Evolutionary conservation across 1,284 basidiomycete genomes (phyloP).

Genomic region (Psilocybe mexicana): DNA sequence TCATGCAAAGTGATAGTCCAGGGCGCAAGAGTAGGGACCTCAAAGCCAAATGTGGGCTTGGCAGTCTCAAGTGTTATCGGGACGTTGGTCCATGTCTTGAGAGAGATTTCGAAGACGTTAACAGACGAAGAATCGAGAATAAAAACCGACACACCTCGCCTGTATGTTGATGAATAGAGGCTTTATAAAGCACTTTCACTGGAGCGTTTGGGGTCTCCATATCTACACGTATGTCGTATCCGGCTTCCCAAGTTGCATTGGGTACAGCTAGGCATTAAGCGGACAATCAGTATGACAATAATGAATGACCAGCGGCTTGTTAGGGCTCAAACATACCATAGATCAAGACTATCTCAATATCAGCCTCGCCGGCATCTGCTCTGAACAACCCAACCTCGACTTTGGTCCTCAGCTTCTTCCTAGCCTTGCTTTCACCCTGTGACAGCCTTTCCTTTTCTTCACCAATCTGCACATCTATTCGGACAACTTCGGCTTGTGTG

Average conservation of each 20-base stretch:
- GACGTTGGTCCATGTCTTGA: conserved; percentile 28
- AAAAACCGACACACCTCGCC: conserved; percentile 31
- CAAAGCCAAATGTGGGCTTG: conserved; percentile 30
- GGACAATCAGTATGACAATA: no score
- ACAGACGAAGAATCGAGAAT: no score
- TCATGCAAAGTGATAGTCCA: conserved; percentile 20
- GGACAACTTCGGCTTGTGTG: conserved; percentile 21
- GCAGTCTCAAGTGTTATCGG: conserved; percentile 33
- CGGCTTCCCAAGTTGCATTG: conserved; percentile 36
- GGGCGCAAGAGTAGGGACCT: conserved; percentile 19
- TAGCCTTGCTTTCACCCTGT: not conserved
- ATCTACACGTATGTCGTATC: conserved; percentile 41
- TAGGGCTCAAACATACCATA: conserved; percentile 31
- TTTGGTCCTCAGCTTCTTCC: not conserved
- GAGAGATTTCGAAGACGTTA: no score
- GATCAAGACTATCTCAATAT: conserved; percentile 33
- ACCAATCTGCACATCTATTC: not conserved
- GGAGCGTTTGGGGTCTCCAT: conserved; percentile 32
- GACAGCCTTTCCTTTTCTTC: not conserved
- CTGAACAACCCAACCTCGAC: not conserved
- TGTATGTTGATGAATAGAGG: conserved; percentile 35
- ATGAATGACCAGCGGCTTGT: no score
- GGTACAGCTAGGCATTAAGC: conserved; percentile 29
- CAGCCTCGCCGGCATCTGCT: not conserved
- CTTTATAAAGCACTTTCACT: conserved; percentile 39